Evolutionary conservation across 2,329 filamentous ascomycete species (phyloP), one percentile per base, ranked within the genome.

Genomic region (Monosporascus cannonballus): DNA sequence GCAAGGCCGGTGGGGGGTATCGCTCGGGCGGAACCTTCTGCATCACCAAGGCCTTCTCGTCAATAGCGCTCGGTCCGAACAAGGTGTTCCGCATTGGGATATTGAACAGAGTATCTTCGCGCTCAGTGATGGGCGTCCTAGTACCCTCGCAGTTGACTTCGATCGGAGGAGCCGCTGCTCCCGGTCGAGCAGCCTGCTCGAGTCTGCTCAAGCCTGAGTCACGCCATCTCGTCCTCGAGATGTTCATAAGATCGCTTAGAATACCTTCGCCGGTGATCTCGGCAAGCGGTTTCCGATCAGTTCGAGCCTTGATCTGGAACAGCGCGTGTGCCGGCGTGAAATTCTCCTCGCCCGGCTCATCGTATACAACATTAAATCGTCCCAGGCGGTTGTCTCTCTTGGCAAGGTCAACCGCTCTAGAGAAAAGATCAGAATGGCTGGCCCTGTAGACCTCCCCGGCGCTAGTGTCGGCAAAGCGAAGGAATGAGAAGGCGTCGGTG

Each of bases 381-480:
- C 80, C 81, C 27, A 93, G 76, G n/a, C 83, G 77, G 54, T 86
- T 76, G 11, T 73, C 71, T 64, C 77, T 78, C 52, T 72, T 67
- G 3, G 76, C 67, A 47, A 87, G 76, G 49, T 84, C 78, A 1
- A 86, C 72, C 3, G 90, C 87, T 39, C 92, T 88, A 51, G 87
- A 77, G 61, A 96, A 89, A 2, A 95, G 60, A 54, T 86, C 85
- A 50, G 79, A 76, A 60, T 85, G 87, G 4, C 87, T 87, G 34
- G 85, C 80, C 51, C 78, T 76, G 53, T 86, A 88, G 1, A 84
- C 85, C 57, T 97, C 92, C 9, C 78, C 77, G 2, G 85, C 75
- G 15, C 90, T 94, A 0, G 80, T 76, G 61, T 96, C 90, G 3
- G 88, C 83, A 63, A 99, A 96, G 4, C 91, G 85, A 54, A 97